Evolutionary conservation across 2,329 filamentous ascomycete genomes (phyloP), one percentile per base, ranked within the genome.

Genomic region (Colletotrichum cereale): DNA sequence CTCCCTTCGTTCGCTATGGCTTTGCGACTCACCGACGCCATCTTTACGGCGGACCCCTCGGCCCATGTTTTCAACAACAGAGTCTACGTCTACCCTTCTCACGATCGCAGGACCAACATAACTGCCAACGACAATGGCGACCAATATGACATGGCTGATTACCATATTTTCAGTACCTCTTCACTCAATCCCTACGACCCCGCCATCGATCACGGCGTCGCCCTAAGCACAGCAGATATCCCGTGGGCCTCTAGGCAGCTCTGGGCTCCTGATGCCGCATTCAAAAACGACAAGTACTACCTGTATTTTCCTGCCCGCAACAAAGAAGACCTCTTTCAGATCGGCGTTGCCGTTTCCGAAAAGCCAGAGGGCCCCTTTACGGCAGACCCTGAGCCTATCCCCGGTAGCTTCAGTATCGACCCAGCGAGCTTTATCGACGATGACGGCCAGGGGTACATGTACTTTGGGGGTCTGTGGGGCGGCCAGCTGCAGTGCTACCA

Each of bases 101-200:
- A 95, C 82, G 92, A 95, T 81, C 88, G 92, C 75, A 90, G 93
- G 80, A 93, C 91, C 6, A 87, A 90, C 80, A 92, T 94, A 79
- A 68, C 87, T 67, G 91, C 92, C 85, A 94, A 95, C 83, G 92
- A 95, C 86, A 94, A 94, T 86, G 92, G 93, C 78, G 92, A 94
- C 82, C 93, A 95, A 80, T 95, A 94, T 80, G 93, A 94, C 84
- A 95, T 95, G 93, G 86, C 83, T 67, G 93, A 95, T 84, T 95
- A 95, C 86, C 92, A 95, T 81, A 92, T 95, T 79, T 91, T 95
- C 81, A 91, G 88, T 74, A 83, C 82, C 34, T 75, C 80, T 14
- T 84, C 83, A 38, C 81, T 89, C 69, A 86, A 89, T 66, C 83
- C 86, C 1, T 83, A 89, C 29, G 86, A 86, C 71, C 83, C 85